Evolutionary conservation across 2,329 filamentous ascomycete genomes (phyloP), one percentile per base, ranked within the genome.

Genomic region (Pseudogymnoascus sp.): DNA sequence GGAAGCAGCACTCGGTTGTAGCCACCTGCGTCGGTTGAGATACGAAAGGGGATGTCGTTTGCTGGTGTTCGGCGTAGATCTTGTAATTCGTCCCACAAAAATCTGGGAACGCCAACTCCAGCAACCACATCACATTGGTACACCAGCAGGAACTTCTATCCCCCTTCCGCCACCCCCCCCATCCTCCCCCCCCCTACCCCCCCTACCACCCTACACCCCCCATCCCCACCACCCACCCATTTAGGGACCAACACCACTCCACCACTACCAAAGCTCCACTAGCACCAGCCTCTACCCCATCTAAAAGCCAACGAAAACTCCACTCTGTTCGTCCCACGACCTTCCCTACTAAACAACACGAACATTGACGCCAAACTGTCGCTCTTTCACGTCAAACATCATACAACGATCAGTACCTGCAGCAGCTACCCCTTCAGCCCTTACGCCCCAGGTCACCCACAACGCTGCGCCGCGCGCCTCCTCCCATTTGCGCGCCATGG

Each of bases 241-340:
- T 29, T 50, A 29, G 24, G 44, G 44, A 50, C 44, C 44, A 50
- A 14, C 44, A 50, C 7, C 24, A 50, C 44, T 26, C 44, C 44
- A 50, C 44, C 24, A 53, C 47, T 31, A 31, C 47, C 26, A 29
- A 31, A 53, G 47, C 47, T 53, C 47, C 47, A 53, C 47, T 26
- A 53, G 13, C 47, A 53, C 26, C 47, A 53, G 26, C 47, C 47
- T 53, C 47, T 53, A 53, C 47, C 47, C 47, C 47, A 56, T 56
- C 47, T 31, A 56, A 56, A 56, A 56, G 47, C 47, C 47, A 56
- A 56, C 47, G 47, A 56, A 56, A 56, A 56, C 47, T 56, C 47
- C 47, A 56, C 47, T 56, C 10, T 33, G 47, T 33, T 56, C 47
- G n/a, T 56, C 47, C 47, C n/a, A 13, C 26, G 47, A 31, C 47